phyloP scores from a whole-genome alignment of 73 alveolate species.

The Paramecium sexaurelia region DNA sequence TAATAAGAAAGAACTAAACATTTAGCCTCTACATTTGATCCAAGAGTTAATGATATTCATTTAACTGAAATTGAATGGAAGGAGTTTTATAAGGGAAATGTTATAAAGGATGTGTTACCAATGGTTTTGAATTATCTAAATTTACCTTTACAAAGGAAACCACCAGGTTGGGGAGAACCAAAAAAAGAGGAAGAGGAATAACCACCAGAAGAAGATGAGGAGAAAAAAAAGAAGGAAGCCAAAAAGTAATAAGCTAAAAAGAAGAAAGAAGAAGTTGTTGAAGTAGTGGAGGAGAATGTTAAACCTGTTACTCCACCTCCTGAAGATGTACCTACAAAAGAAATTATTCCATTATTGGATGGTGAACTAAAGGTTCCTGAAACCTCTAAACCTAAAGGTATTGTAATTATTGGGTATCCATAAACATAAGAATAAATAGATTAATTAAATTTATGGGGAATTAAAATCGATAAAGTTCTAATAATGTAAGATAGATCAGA shows the following conservation, averaged over 20 bases:
- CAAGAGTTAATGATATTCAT: conserved; percentile 72
- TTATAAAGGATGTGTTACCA: conserved; percentile 76
- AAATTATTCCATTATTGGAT: conserved; percentile 49
- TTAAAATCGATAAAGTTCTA: conserved; percentile 82
- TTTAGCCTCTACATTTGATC: conserved; percentile 70
- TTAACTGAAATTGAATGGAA: conserved; percentile 77
- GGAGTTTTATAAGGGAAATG: conserved; percentile 75
- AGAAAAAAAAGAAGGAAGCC: conserved; percentile 74
- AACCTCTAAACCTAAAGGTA: conserved; percentile 77
- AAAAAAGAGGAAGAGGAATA: conserved; percentile 67
- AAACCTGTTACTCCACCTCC: conserved; percentile 77
- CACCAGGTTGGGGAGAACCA: conserved; percentile 68
- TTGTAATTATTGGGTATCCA: conserved; percentile 82
- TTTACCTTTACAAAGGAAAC: conserved; percentile 71
- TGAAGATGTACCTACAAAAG: conserved; percentile 69
- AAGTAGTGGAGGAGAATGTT: conserved; percentile 73
- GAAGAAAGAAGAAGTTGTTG: conserved; percentile 83
- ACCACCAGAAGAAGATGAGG: conserved; percentile 78
- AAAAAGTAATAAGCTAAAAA: conserved; percentile 77
- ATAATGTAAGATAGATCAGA: conserved; percentile 84
- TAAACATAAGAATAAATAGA: conserved; percentile 82
- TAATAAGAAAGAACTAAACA: conserved; percentile 81
- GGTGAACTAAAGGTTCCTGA: conserved; percentile 27
- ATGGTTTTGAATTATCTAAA: conserved; percentile 77
- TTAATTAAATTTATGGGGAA: conserved; percentile 79